Percentiles rank a stretch among this genome's conserved stretches.
These are phyloP conservation scores for Leccinum subrobustum DNA, from an alignment of 1,284 basidiomycete species.

Conservation along the genomic window DNA sequence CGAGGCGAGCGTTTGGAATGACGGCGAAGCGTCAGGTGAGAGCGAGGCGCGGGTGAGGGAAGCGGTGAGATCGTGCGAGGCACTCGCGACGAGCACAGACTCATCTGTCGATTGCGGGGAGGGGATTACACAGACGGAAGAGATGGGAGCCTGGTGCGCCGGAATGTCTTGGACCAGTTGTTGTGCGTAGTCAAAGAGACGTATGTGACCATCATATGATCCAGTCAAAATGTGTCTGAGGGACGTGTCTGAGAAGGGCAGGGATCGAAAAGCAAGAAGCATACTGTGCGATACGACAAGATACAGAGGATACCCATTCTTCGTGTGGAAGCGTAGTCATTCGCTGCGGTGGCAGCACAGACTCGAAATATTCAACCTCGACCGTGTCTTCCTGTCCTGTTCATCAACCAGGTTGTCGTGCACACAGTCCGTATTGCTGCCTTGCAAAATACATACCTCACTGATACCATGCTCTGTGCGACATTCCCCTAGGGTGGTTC, in stretches of 20 bases:
- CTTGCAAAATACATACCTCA: conserved; percentile 18
- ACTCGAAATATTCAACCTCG: conserved; percentile 93
- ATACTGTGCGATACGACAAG: conserved; percentile 68
- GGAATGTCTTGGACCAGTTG: conserved; percentile 48
- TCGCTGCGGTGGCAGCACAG: conserved; percentile 85
- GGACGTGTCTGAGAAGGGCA: background rate
- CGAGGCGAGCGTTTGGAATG: conserved; percentile 44
- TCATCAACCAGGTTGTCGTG: conserved; percentile 19
- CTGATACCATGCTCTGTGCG: conserved; percentile 21
- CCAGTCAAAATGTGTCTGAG: conserved; percentile 71
- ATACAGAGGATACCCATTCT: conserved; percentile 91
- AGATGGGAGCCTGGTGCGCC: conserved; percentile 68
- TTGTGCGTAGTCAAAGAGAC: conserved; percentile 72
- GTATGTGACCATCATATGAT: conserved; percentile 79
- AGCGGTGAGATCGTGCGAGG: conserved; percentile 81
- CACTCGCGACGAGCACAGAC: conserved; percentile 65
- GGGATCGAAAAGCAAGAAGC: conserved; percentile 20
- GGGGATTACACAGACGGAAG: conserved; percentile 65
- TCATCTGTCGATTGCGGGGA: conserved; percentile 30
- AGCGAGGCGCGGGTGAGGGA: conserved; percentile 57
- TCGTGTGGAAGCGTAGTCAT: conserved; percentile 83
- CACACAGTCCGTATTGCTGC: background rate
- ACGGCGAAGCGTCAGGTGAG: conserved; percentile 45
- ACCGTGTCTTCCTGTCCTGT: conserved; percentile 76
- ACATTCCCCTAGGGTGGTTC: conserved; percentile 74